phyloP scores from a whole-genome alignment of 306 rosid genomes.

The Cajanus cajan region DNA sequence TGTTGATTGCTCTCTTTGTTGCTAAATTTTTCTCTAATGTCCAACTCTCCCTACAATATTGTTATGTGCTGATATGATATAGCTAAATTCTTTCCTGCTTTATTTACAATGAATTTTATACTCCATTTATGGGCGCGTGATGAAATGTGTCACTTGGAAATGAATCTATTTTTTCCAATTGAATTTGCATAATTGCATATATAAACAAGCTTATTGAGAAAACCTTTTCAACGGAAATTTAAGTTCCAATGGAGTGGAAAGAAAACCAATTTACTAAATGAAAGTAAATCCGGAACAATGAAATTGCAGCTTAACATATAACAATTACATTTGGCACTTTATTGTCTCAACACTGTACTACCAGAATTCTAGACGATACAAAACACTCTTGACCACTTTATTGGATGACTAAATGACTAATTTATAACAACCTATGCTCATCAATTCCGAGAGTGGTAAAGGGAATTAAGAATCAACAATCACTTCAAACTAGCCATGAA shows the following conservation, averaged over 20 bases:
- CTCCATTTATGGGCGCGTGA: background rate
- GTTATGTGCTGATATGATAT: background rate
- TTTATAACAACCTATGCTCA: slow-evolving; percentile 19
- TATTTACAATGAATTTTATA: background rate
- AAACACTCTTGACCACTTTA: slow-evolving; percentile 15
- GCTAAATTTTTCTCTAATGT: background rate
- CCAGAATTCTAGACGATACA: slow-evolving; percentile 21
- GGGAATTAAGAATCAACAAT: slow-evolving; percentile 29
- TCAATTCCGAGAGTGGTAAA: slow-evolving; percentile 14
- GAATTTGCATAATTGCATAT: background rate
- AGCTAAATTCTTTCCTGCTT: background rate
- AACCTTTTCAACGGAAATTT: background rate
- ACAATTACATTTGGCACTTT: slow-evolving; percentile 2
- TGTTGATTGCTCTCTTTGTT: background rate
- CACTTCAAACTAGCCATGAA: slow-evolving; percentile 27
- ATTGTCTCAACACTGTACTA: slow-evolving; percentile 7
- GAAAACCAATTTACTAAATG: background rate
- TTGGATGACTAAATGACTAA: slow-evolving; percentile 19
- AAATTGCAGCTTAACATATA: slow-evolving; percentile 1
- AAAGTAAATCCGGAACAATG: background rate
- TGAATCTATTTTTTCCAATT: background rate
- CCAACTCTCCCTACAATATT: background rate
- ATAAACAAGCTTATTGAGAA: background rate
- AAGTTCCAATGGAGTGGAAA: background rate
- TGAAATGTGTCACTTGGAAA: background rate